Percentiles rank a stretch among this genome's conserved stretches.
Conservation (phyloP, 2,329 filamentous ascomycete species). For the Leptosphaerulina australis region DNA sequence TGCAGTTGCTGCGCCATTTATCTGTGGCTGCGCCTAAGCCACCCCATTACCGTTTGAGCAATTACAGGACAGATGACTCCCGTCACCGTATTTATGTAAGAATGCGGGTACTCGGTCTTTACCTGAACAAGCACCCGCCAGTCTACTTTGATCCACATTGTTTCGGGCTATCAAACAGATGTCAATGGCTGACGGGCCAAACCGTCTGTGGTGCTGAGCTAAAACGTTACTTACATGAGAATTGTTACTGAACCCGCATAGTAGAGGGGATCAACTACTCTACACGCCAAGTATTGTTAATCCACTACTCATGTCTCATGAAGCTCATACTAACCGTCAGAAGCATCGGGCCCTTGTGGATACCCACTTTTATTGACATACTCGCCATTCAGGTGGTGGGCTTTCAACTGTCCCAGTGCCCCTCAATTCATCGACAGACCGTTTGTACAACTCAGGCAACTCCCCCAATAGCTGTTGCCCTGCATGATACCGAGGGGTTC, state of each 20-base stretch:
- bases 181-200: constrained; percentile 12
- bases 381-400: constrained; percentile 18
- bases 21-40: constrained; percentile 18
- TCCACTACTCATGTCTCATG: constrained; percentile 21
- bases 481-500: constrained; percentile 13
- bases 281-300: constrained; percentile 36
- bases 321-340: constrained; percentile 32
- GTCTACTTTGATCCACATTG: constrained; percentile 18
- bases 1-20: constrained; percentile 19
- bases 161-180: constrained; percentile 4
- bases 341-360: constrained; percentile 27
- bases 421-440: constrained; percentile 10
- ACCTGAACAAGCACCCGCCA: constrained; percentile 8
- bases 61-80: constrained; percentile 6
- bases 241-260: constrained; percentile 22
- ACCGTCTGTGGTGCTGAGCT: constrained; percentile 13
- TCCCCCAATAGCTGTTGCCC: constrained; percentile 5
- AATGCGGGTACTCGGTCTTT: constrained; percentile 7
- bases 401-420: constrained; percentile 11
- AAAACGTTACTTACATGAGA: constrained; percentile 17
- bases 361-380: constrained; percentile 35
- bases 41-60: constrained; percentile 11
- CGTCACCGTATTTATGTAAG: constrained; percentile 13
- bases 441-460: constrained; percentile 14
- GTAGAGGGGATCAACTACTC: constrained; percentile 16